Percentiles rank a stretch among this genome's conserved stretches.
Evolutionary conservation across 2,329 filamentous ascomycete species (phyloP).

Genomic region (Stagonosporopsis cucurbitacearum): DNA sequence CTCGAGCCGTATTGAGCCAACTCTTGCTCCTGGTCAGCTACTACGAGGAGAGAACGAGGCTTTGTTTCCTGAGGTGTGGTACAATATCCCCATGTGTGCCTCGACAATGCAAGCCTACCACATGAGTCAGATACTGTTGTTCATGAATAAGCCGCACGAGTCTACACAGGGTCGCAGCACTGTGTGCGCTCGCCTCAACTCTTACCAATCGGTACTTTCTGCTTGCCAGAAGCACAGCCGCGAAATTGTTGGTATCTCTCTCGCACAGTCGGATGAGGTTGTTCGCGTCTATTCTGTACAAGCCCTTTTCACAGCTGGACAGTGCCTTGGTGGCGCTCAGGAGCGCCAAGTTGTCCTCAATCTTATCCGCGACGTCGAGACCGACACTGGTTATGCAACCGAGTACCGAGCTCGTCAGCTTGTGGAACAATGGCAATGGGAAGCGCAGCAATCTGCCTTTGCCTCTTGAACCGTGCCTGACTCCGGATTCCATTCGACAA

Average conservation of each 20-base stretch:
- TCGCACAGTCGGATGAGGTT: slow-evolving; percentile 62
- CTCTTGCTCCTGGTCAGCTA: slow-evolving; percentile 32
- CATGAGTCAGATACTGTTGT: slow-evolving; percentile 67
- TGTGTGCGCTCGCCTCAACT: slow-evolving; percentile 61
- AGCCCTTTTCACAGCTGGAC: slow-evolving; percentile 67
- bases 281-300: slow-evolving; percentile 66
- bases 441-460: slow-evolving; percentile 35
- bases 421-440: slow-evolving; percentile 55
- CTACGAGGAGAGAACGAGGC: slow-evolving; percentile 40
- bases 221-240: slow-evolving; percentile 64
- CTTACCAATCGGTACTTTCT: slow-evolving; percentile 63
- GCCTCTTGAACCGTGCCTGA: slow-evolving; percentile 19
- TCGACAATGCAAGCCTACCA: slow-evolving; percentile 71
- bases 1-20: slow-evolving; percentile 57
- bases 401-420: slow-evolving; percentile 65
- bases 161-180: slow-evolving; percentile 60
- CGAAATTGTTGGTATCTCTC: slow-evolving; percentile 67
- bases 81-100: slow-evolving; percentile 67
- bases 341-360: slow-evolving; percentile 64
- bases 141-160: slow-evolving; percentile 66
- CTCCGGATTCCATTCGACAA: background rate
- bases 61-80: slow-evolving; percentile 66
- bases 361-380: slow-evolving; percentile 64
- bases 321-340: slow-evolving; percentile 61
- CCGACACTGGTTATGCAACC: slow-evolving; percentile 69